Base-by-base conservation (phyloP, 1,284 basidiomycete species). In the Quambalaria eucalypti region DNA sequence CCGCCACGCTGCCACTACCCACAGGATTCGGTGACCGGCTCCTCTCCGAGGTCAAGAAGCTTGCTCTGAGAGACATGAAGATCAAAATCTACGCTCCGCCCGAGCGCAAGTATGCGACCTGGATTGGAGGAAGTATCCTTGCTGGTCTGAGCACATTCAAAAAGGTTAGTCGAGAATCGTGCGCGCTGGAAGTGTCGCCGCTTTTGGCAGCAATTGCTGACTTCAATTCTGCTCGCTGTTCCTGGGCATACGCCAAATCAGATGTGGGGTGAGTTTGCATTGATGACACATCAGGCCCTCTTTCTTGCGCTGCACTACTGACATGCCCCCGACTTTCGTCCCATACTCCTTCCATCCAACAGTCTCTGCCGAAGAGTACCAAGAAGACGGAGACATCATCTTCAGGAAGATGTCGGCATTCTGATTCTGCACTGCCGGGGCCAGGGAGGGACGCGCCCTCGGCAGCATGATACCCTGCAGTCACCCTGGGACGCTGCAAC, bases 41-140 rank as follows among this genome's bases (percentile, higher is more conserved):
- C 58, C 80, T 98, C 56, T 88, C 88, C 69, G 95, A 98, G 78
- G 87, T 95, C 51, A 97, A 97, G 81, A 91, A 88, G 78, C 80
- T 96, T 47, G 89, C 91, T n/a, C 78, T 97, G 64, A 91, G 95
- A 72, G 95, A 98, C 67, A 85, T 93, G 73, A 97, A 97, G 81
- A 91, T 99, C 78, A 96, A 96, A 80, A 98, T 99, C 71, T 96
- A 90, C 68, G 95, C 95, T 12, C 95, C 95, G 28, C 95, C 95
- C n/a, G 95, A 99, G 78, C 85, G 95, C 61, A 99, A 98, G 79
- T 99, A 98, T 78, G 92, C 91, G 19, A 98, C 93, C 25, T 99
- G 95, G 95, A 98, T 99, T 68, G 95, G 95, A 51, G 93, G 93
- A 4, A 68, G 64, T 48, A 77, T 77, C 50, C 79, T 97, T 53